Evolutionary conservation across 768 basidiomycete genomes (phyloP).

Genomic region (Tylopilus subfusipes): DNA sequence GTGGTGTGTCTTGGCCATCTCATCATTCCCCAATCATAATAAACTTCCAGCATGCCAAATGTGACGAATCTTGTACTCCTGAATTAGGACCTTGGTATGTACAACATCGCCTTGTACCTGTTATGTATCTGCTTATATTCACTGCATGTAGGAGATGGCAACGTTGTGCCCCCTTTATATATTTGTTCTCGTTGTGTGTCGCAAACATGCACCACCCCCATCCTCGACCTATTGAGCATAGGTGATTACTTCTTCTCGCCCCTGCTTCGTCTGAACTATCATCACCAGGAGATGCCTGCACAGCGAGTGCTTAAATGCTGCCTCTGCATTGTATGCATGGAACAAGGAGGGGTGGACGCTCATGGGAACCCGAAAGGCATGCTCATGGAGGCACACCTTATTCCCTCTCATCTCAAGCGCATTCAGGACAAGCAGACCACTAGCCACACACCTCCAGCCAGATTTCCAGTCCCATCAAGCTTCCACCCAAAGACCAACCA

Average conservation of each 20-base stretch:
- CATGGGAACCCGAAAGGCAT: not conserved
- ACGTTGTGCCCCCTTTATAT: not conserved
- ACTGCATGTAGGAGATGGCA: not conserved
- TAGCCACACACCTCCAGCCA: not conserved
- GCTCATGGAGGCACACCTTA: not conserved
- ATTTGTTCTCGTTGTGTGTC: too few species aligned
- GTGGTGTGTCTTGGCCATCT: not conserved
- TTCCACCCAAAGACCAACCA: not conserved
- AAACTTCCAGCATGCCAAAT: too few species aligned
- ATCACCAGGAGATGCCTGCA: not conserved
- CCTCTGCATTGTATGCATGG: not conserved
- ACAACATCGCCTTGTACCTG: not conserved
- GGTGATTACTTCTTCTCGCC: not conserved
- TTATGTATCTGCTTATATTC: too few species aligned
- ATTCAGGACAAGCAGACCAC: not conserved
- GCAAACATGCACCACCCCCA: too few species aligned
- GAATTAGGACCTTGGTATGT: too few species aligned
- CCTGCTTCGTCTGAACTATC: not conserved
- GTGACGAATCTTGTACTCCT: too few species aligned
- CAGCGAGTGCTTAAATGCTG: not conserved
- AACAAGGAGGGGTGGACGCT: not conserved
- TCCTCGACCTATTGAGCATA: not conserved
- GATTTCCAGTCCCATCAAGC: too few species aligned
- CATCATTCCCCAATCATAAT: too few species aligned
- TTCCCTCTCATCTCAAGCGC: not conserved